A percentile compares a stretch with the other conserved stretches of the same genome.
Conservation (phyloP, 306 rosid species). For the Malus asiatica region DNA sequence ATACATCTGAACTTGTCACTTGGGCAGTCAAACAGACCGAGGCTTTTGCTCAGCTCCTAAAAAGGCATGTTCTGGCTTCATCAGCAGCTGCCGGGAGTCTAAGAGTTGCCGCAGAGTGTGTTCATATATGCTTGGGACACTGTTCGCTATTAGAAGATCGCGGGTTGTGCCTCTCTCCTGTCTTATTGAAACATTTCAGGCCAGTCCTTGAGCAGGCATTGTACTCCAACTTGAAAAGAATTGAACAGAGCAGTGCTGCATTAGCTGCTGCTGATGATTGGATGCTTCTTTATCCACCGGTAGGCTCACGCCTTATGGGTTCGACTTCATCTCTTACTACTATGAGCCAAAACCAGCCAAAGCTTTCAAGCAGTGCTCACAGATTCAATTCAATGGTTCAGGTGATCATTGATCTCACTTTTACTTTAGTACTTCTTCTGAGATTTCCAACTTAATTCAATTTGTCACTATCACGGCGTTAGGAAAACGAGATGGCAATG, state of each 20-base stretch:
- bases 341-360: constrained; percentile 41
- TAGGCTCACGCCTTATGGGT: constrained; percentile 32
- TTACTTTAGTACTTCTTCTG: neutral
- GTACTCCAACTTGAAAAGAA: constrained; percentile 52
- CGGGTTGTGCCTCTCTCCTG: constrained; percentile 79
- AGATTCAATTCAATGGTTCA: constrained; percentile 75
- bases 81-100: constrained; percentile 71
- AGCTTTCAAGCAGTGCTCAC: constrained; percentile 77
- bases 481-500: too few relatives aligned
- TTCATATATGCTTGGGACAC: constrained; percentile 64
- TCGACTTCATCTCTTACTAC: constrained; percentile 34
- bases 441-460: neutral
- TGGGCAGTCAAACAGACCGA: constrained; percentile 79
- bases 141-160: constrained; percentile 58
- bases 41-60: constrained; percentile 40
- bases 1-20: constrained; percentile 79
- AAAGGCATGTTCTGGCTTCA: constrained; percentile 57
- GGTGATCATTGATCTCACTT: constrained; percentile 34
- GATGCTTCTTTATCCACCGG: constrained; percentile 46
- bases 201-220: constrained; percentile 60
- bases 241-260: constrained; percentile 74
- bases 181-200: constrained; percentile 50
- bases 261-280: constrained; percentile 78
- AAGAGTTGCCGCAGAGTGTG: constrained; percentile 69
- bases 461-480: too few relatives aligned